Conservation (phyloP, 1,284 basidiomycete genomes). For the Lignosus rhinocerotis region DNA sequence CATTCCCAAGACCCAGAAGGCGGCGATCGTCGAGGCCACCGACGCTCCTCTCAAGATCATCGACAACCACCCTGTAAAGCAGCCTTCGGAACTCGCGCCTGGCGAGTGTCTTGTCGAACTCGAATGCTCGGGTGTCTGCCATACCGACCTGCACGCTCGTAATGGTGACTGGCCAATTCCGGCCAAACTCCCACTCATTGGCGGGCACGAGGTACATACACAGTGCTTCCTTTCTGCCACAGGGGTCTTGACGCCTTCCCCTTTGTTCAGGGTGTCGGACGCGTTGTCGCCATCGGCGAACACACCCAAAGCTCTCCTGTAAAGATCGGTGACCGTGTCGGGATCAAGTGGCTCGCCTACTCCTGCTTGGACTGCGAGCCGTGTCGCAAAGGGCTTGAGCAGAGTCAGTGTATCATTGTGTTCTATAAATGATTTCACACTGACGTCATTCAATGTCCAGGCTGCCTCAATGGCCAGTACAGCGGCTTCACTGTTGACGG, state of each 20-base stretch:
- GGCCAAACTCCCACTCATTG: slow-evolving; percentile 73
- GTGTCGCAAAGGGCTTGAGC: slow-evolving; percentile 74
- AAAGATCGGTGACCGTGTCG: slow-evolving; percentile 79
- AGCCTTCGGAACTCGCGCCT: slow-evolving; percentile 65
- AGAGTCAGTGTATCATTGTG: slow-evolving; percentile 44
- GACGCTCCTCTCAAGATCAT: slow-evolving; percentile 48
- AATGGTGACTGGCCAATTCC: slow-evolving; percentile 74
- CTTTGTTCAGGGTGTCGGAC: slow-evolving; percentile 55
- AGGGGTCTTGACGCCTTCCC: not conserved
- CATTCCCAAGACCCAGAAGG: slow-evolving; percentile 65
- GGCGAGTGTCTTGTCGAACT: slow-evolving; percentile 85
- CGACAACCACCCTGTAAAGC: slow-evolving; percentile 58
- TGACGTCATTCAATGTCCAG: slow-evolving; percentile 36
- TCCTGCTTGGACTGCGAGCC: slow-evolving; percentile 66
- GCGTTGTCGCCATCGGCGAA: slow-evolving; percentile 77
- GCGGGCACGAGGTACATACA: slow-evolving; percentile 67
- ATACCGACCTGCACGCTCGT: slow-evolving; percentile 80
- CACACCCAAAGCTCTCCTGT: slow-evolving; percentile 62
- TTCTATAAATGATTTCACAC: slow-evolving; percentile 4
- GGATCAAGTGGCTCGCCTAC: slow-evolving; percentile 76
- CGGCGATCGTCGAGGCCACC: slow-evolving; percentile 54
- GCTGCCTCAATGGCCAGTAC: slow-evolving; percentile 60
- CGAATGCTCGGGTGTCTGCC: slow-evolving; percentile 72
- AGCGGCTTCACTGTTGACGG: slow-evolving; percentile 82
- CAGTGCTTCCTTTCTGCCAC: not conserved